Evolutionary conservation across 2,329 filamentous ascomycete genomes (phyloP), one percentile per base, ranked within the genome.

Genomic region (Penicillium glabrum): DNA sequence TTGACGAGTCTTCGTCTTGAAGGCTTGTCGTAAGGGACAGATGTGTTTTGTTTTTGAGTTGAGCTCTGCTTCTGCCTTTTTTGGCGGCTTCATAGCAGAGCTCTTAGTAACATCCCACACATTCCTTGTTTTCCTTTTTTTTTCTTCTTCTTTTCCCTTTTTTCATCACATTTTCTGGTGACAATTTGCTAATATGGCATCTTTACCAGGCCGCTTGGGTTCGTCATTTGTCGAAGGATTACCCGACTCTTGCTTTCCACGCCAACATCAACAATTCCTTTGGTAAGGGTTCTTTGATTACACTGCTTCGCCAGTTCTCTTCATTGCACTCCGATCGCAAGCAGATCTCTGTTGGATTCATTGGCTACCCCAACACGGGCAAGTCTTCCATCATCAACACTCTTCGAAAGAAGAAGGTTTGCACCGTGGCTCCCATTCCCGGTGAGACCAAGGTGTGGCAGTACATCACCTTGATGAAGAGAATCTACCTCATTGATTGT

Each of bases 71-170:
- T 85, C 85, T 82, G 79, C 84, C 80, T 73, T 75, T 72, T 78
- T 71, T 71, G 83, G 83, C 79, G 76, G 79, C 78, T 78, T 78
- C 79, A 70, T 93, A 87, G 89, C 86, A 85, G 84, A 84, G 82
- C 90, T 98, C 95, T 96, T 99, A 99, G 95, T 98, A 89, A 91
- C 89, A 90, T 90, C 89, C 89, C 93, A 93, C 85, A 99, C 89
- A 93, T 86, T 60, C 53, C 43, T 67, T 39, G 51, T 55, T 52
- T 51, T 23, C 67, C 23, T 41, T 41, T 7, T 14, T 23, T 14
- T 23, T 11, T 21, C 1, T 10, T 41, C 67, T 37, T 26, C 24
- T 56, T 58, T 10, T 27, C 9, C 3, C 9, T 9, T 27, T 52
- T 52, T 19, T 67, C 60, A 79, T 56, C 65, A 63, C 60, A 56